Percentiles rank a stretch among this genome's conserved stretches.
Conservation (phyloP, 2,329 filamentous ascomycete genomes). For the Aspergillus phoenicis region DNA sequence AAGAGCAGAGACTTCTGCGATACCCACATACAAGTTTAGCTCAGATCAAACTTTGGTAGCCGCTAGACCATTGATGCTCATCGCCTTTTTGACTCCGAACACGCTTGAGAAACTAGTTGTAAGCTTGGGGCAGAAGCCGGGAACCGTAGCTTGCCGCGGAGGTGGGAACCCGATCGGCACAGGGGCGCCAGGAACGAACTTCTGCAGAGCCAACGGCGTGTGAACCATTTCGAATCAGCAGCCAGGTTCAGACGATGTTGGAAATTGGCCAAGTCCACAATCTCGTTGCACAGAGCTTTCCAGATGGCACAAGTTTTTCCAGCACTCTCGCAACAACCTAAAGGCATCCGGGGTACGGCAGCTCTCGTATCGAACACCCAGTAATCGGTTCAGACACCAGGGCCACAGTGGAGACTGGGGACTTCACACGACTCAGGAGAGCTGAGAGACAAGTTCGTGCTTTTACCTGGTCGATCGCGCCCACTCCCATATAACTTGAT, state of each 20-base stretch:
- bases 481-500: constrained; percentile 2
- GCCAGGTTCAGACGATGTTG: neutral
- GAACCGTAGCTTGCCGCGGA: constrained; percentile 19
- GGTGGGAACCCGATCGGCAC: constrained; percentile 22
- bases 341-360: neutral
- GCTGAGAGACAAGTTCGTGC: neutral
- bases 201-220: constrained; percentile 14
- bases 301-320: neutral
- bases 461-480: constrained; percentile 2
- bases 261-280: neutral
- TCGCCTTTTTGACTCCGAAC: constrained; percentile 5
- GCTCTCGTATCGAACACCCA: neutral
- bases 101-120: constrained; percentile 14
- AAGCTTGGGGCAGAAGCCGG: constrained; percentile 20
- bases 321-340: neutral
- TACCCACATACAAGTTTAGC: constrained; percentile 1
- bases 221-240: neutral
- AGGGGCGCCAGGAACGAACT: constrained; percentile 1
- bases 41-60: neutral
- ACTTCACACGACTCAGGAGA: neutral
- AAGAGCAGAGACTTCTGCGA: constrained; percentile 9
- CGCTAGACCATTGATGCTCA: constrained; percentile 14
- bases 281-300: neutral
- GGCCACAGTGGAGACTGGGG: neutral
- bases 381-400: neutral